Base-by-base conservation (phyloP, 805 yeast genomes). In the Kazachstania taianensis region DNA sequence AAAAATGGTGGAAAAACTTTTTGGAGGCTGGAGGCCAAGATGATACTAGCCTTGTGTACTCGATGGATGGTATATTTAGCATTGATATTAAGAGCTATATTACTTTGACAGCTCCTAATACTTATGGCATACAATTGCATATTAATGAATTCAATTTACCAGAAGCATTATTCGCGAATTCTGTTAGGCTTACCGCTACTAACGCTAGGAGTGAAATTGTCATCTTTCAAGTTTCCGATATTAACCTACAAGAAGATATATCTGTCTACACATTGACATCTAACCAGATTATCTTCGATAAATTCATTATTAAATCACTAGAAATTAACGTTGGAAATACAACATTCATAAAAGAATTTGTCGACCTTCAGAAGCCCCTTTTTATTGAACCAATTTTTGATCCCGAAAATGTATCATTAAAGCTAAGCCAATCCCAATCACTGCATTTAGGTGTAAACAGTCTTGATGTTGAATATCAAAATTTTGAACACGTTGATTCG, bases 1-100 rank as follows among this genome's bases (percentile, higher is more conserved):
- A 30, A 13, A 20, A 28, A 13, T 50, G 52, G 44, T 59, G 61
- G 61, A 34, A 41, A 1, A 47, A 47, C 16, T 57, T 57, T 40
- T 31, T 55, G 8, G 34, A 43, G 3, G 23, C 48, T 0, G 49
- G 45, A 33, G 39, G 6, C 5, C 24, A 35, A 3, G 44, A 42
- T 6, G 39, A 48, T 5, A 16, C 20, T 18, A 15, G 19, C 17
- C 35, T 58, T 13, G 41, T 48, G 4, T 54, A 53, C 42, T 39
- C 56, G 7, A 36, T 49, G 9, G 53, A 46, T 13, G 49, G 45
- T 13, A 34, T 55, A 7, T 49, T 57, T 14, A 38, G 38, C 1
- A 31, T 53, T 14, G 33, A 38, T 2, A 15, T 49, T 1, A 36
- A 17, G 4, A 25, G 32, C 4, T 16, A 24, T 16, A 39, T 45